Evolutionary conservation across 345 rosid genomes (phyloP).

Genomic region (Pugionium dolabratum): DNA sequence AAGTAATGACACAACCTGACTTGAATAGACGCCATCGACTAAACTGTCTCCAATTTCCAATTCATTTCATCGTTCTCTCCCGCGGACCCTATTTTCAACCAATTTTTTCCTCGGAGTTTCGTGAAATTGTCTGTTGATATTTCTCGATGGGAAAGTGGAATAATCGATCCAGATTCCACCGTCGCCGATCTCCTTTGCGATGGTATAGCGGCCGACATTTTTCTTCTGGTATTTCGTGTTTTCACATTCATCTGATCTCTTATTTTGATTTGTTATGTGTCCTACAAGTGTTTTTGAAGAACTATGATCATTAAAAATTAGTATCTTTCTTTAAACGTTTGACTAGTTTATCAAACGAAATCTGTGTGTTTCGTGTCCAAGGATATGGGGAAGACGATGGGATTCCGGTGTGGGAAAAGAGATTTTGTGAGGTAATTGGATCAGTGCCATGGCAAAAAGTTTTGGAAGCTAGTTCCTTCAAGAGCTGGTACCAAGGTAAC

Average conservation of each 20-base stretch:
- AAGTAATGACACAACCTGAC: not conserved
- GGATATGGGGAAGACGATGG: conserved; percentile 50
- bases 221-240: conserved; percentile 25
- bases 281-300: not conserved
- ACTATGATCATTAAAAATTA: not conserved
- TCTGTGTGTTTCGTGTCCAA: not conserved
- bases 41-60: not conserved
- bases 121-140: not conserved
- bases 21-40: conserved; percentile 7
- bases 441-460: conserved; percentile 72
- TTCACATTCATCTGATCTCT: not conserved
- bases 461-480: conserved; percentile 49
- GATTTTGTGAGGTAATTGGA: conserved; percentile 65
- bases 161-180: conserved; percentile 32
- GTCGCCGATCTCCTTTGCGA: conserved; percentile 39
- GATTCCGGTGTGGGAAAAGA: conserved; percentile 76
- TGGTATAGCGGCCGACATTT: conserved; percentile 36
- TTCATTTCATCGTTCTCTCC: no score
- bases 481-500: conserved; percentile 47
- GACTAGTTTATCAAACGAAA: not conserved
- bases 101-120: no score
- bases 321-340: not conserved
- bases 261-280: not conserved
- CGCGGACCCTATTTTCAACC: no score
- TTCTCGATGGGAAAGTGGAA: conserved; percentile 39